Conservation (phyloP, 2,329 filamentous ascomycete species). For the Microascus cirrosus region DNA sequence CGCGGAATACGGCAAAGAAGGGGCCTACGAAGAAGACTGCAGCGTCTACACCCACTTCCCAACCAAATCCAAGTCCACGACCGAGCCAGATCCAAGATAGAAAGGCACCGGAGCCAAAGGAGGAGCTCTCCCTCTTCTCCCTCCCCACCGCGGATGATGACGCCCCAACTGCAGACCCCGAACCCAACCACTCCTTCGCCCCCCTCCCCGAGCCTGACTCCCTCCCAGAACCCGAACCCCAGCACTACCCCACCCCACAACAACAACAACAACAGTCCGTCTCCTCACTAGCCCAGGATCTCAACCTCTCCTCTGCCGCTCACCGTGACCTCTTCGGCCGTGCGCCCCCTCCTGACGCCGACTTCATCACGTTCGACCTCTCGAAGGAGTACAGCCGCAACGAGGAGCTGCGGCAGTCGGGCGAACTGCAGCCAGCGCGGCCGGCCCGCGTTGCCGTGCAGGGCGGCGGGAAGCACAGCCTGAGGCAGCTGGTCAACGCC, state of each 20-base stretch:
- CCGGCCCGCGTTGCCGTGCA: slow-evolving; percentile 74
- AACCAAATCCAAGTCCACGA: not conserved
- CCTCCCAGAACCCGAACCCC: not conserved
- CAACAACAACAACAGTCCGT: slow-evolving; percentile 11
- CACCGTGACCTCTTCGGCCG: slow-evolving; percentile 81
- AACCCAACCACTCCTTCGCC: slow-evolving; percentile 27
- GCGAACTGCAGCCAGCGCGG: slow-evolving; percentile 65
- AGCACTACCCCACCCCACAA: slow-evolving; percentile 8
- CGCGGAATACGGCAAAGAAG: slow-evolving; percentile 63
- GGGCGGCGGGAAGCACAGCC: slow-evolving; percentile 64
- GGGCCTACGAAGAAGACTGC: slow-evolving; percentile 18
- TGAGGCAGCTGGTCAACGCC: slow-evolving; percentile 77
- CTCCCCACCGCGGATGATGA: slow-evolving; percentile 30
- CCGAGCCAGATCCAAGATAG: not conserved
- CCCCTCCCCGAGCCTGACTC: slow-evolving; percentile 33
- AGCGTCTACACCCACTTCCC: not conserved
- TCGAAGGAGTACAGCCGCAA: slow-evolving; percentile 81
- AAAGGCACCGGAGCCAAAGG: slow-evolving; percentile 12
- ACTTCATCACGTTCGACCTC: slow-evolving; percentile 78
- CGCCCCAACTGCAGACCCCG: slow-evolving; percentile 8
- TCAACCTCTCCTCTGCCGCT: slow-evolving; percentile 68
- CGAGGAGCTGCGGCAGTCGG: slow-evolving; percentile 59
- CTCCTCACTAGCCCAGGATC: slow-evolving; percentile 54
- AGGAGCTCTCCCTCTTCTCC: slow-evolving; percentile 60
- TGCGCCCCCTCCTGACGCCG: slow-evolving; percentile 30